Conservation (phyloP, 1,284 basidiomycete species). For the Ustilago crameri region DNA sequence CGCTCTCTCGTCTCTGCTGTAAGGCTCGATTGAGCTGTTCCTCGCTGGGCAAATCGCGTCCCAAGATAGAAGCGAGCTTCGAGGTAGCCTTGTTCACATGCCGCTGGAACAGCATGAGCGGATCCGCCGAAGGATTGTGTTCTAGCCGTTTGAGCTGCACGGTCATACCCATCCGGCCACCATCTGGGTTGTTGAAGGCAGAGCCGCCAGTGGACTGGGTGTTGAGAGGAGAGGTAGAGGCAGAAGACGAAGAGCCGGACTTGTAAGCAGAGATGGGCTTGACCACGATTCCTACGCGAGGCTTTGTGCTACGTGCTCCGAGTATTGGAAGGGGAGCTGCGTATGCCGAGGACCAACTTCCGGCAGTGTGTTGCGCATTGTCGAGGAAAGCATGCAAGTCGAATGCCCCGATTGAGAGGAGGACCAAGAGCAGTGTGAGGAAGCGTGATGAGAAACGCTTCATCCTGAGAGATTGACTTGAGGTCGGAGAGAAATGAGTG, state of each 20-base stretch:
- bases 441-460: conserved; percentile 39
- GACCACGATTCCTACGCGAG: conserved; percentile 50
- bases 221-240: conserved; percentile 7
- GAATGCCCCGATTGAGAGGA: conserved; percentile 48
- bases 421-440: conserved; percentile 50
- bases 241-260: not conserved
- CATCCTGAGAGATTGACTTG: conserved; percentile 18
- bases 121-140: conserved; percentile 9
- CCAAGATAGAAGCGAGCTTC: conserved; percentile 50
- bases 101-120: conserved; percentile 54
- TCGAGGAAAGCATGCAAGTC: conserved; percentile 28
- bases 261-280: conserved; percentile 10
- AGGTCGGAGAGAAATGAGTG: too few species aligned
- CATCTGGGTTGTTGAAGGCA: conserved; percentile 17
- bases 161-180: conserved; percentile 36
- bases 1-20: conserved; percentile 25
- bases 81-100: conserved; percentile 55
- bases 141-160: conserved; percentile 44
- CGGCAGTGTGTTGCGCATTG: not conserved
- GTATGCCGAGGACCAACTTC: not conserved
- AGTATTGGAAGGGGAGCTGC: conserved; percentile 17
- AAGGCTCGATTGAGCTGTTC: conserved; percentile 35
- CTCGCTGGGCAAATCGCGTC: conserved; percentile 19
- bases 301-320: conserved; percentile 14
- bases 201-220: conserved; percentile 15